phyloP scores from a whole-genome alignment of 2,329 filamentous ascomycete genomes.

The Monosporascus cannonballus region DNA sequence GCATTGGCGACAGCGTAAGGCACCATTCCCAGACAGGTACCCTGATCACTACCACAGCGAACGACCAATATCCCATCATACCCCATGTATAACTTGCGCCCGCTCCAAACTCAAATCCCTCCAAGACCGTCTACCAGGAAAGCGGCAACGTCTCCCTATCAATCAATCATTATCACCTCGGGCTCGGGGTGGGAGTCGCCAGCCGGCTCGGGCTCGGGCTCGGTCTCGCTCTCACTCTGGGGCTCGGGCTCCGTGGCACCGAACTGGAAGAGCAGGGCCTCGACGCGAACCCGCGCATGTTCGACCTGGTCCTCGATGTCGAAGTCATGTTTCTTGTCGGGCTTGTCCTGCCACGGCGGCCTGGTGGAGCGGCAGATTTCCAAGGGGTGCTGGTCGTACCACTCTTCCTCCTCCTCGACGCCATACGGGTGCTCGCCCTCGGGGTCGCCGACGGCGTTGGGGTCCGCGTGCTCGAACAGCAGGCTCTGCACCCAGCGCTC shows the following conservation, averaged over 20 bases:
- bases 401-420: neutral
- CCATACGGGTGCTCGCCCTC: conserved; percentile 8
- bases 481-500: conserved; percentile 13
- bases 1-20: too few species aligned
- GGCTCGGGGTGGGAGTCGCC: too few species aligned
- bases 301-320: conserved; percentile 2
- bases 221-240: neutral
- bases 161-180: too few species aligned
- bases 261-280: conserved; percentile 7
- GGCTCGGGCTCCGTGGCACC: conserved; percentile 3
- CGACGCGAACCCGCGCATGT: conserved; percentile 6
- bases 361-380: conserved; percentile 7
- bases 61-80: too few species aligned
- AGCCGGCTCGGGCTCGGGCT: neutral
- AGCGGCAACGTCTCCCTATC: too few species aligned
- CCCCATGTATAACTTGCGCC: too few species aligned
- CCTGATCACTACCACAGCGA: neutral
- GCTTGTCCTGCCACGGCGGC: neutral
- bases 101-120: too few species aligned
- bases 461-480: conserved; percentile 10
- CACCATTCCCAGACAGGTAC: neutral
- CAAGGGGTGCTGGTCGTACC: conserved; percentile 9
- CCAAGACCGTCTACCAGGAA: too few species aligned
- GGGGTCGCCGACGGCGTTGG: conserved; percentile 8
- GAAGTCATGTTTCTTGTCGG: neutral